phyloP scores from a whole-genome alignment of 768 basidiomycete genomes.

The Multifurca ochricompacta region DNA sequence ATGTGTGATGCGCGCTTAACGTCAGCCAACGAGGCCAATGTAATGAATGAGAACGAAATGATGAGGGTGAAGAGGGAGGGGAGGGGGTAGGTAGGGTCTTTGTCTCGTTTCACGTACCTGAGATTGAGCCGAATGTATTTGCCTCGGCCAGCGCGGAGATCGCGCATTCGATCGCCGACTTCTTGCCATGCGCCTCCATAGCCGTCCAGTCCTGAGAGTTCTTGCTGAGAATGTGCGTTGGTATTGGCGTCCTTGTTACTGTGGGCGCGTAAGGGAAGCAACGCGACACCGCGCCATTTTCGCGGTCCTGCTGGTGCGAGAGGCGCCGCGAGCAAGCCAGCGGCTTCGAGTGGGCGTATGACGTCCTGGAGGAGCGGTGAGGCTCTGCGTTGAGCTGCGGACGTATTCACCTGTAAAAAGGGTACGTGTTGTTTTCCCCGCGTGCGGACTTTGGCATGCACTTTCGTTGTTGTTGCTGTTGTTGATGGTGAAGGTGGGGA shows the following conservation, averaged over 20 bases:
- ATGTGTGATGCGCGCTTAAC: too few relatives aligned
- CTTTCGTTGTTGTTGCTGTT: not conserved
- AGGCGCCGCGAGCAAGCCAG: constrained; percentile 39
- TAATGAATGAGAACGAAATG: too few relatives aligned
- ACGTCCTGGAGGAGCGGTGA: constrained; percentile 33
- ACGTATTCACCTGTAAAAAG: constrained; percentile 20
- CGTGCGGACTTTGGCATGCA: not conserved
- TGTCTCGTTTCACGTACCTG: constrained; percentile 24
- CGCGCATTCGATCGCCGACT: constrained; percentile 23
- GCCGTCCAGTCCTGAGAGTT: constrained; percentile 10
- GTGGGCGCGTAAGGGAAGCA: constrained; percentile 34
- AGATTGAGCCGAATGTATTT: constrained; percentile 25
- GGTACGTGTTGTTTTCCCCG: constrained; percentile 21
- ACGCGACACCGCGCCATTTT: constrained; percentile 47
- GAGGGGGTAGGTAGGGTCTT: not conserved
- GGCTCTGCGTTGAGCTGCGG: constrained; percentile 4
- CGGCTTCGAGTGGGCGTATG: constrained; percentile 35
- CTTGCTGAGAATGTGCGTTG: not conserved
- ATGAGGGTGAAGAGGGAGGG: too few relatives aligned
- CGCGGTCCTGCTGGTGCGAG: constrained; percentile 26
- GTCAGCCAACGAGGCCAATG: too few relatives aligned
- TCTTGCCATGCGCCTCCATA: constrained; percentile 26
- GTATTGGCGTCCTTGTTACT: not conserved
- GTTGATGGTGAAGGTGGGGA: not conserved
- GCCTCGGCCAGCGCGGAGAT: constrained; percentile 22